phyloP scores from a whole-genome alignment of 441 rosid species.

The Adansonia grandidieri region DNA sequence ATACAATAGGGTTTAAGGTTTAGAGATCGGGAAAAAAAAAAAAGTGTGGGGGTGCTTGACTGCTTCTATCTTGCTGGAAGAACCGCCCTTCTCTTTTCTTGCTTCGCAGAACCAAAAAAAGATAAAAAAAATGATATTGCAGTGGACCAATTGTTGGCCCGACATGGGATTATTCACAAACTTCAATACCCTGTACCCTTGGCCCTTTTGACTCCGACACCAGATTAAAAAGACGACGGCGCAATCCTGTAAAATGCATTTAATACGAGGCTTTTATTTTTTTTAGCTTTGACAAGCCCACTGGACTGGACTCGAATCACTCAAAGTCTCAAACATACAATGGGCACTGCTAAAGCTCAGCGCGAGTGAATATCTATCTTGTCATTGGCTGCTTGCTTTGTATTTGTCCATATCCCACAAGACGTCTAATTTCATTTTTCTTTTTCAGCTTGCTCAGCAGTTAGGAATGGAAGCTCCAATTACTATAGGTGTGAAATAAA shows the following conservation, averaged over 20 bases:
- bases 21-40: no score
- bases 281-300: no score
- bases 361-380: conserved; percentile 46
- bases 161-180: neutral
- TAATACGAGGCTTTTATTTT: no score
- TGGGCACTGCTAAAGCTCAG: conserved; percentile 55
- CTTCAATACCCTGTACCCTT: neutral
- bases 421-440: neutral
- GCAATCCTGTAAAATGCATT: no score
- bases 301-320: no score
- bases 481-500: conserved; percentile 52
- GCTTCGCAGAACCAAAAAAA: neutral
- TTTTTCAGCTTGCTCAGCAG: conserved; percentile 58
- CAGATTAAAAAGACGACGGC: no score
- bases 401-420: neutral
- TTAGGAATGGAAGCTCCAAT: conserved; percentile 70
- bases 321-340: no score
- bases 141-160: neutral
- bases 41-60: neutral
- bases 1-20: conserved; percentile 1
- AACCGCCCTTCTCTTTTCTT: neutral
- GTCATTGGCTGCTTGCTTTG: neutral
- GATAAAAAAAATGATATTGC: no score
- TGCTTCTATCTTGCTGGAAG: neutral
- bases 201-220: neutral